Evolutionary conservation across 2,329 filamentous ascomycete genomes (phyloP).

Genomic region (Trichoderma afroharzianum): DNA sequence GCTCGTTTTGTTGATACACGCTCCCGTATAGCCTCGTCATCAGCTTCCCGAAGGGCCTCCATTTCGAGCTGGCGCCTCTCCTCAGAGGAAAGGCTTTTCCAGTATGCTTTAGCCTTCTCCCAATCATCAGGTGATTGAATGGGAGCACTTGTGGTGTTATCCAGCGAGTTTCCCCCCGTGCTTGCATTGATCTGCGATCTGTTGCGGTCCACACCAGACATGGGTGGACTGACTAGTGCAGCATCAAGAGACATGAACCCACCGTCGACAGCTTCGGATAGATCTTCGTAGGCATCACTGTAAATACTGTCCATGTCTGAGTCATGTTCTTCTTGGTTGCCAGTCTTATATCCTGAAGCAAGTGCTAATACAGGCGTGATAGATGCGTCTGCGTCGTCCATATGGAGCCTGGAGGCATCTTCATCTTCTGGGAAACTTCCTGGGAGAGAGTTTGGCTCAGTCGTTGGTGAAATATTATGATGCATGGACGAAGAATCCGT

Average conservation of each 20-base stretch:
- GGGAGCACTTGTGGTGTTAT: neutral
- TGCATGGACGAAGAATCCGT: neutral
- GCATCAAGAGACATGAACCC: slow-evolving; percentile 73
- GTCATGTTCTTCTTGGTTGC: slow-evolving; percentile 33
- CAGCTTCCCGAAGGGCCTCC: slow-evolving; percentile 52
- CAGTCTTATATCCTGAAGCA: slow-evolving; percentile 22
- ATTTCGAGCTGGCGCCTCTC: slow-evolving; percentile 60
- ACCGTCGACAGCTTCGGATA: slow-evolving; percentile 59
- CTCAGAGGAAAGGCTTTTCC: slow-evolving; percentile 61
- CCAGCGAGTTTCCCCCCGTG: neutral
- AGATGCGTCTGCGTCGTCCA: neutral
- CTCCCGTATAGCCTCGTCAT: slow-evolving; percentile 35
- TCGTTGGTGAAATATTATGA: neutral
- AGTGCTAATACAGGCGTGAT: slow-evolving; percentile 16
- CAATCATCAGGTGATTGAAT: slow-evolving; percentile 47
- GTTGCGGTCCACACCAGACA: neutral
- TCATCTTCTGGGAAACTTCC: slow-evolving; percentile 15
- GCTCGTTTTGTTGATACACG: neutral
- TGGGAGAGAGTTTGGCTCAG: neutral
- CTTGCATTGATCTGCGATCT: neutral
- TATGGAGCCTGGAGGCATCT: neutral
- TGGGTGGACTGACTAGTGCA: slow-evolving; percentile 57
- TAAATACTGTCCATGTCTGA: slow-evolving; percentile 59
- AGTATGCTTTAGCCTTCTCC: slow-evolving; percentile 66
- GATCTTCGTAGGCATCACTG: slow-evolving; percentile 73